Evolutionary conservation across 257 asterid species (phyloP).

Genomic region (Phtheirospermum japonicum): DNA sequence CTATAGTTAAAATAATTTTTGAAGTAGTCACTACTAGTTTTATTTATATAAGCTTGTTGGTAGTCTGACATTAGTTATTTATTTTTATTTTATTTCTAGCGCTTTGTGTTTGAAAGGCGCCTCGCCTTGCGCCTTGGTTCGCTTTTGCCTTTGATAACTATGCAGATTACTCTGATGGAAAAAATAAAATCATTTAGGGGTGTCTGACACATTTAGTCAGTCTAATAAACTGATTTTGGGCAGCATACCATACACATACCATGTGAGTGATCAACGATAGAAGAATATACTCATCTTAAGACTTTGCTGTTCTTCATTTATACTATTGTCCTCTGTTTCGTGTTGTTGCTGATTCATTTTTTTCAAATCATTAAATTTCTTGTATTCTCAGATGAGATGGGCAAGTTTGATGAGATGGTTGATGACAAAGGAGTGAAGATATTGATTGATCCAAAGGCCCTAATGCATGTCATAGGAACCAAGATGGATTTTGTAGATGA

Average conservation of each 20-base stretch:
- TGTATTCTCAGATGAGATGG: slow-evolving; percentile 44
- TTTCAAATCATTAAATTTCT: neutral
- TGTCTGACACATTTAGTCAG: no score
- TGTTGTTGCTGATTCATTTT: neutral
- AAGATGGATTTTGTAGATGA: slow-evolving; percentile 70
- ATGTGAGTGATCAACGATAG: neutral
- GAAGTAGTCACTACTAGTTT: no score
- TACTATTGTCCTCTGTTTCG: neutral
- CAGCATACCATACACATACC: no score
- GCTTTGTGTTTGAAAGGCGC: no score
- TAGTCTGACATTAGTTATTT: no score
- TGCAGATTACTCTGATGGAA: neutral
- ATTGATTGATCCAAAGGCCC: slow-evolving; percentile 61
- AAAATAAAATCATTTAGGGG: no score
- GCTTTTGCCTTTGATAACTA: no score
- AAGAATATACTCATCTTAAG: neutral
- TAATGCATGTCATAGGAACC: slow-evolving; percentile 69
- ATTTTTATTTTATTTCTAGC: no score
- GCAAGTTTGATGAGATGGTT: slow-evolving; percentile 87
- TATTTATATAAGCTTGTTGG: no score
- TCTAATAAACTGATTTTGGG: no score
- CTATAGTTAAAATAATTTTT: no score
- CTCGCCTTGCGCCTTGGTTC: no score
- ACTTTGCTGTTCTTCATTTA: neutral
- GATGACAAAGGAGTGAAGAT: slow-evolving; percentile 71